Conservation (phyloP, 2,329 filamentous ascomycete genomes). For the Aspergillus phoenicis region DNA sequence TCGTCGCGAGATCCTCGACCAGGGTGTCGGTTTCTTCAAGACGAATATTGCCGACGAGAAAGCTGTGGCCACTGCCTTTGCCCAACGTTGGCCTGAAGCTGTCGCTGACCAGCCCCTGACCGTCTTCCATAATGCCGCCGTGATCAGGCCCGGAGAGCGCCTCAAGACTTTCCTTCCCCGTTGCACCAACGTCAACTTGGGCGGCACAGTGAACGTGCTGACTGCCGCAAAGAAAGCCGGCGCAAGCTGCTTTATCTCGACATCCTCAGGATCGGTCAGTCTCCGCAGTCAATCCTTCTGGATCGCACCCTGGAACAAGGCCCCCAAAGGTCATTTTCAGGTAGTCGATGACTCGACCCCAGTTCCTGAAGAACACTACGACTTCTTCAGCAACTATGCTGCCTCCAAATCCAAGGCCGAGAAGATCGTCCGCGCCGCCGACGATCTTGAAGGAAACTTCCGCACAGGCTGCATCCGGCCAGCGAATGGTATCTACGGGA, state of each 20-base stretch:
- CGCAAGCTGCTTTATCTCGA: slow-evolving; percentile 56
- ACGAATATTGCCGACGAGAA: slow-evolving; percentile 55
- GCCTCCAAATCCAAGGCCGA: slow-evolving; percentile 57
- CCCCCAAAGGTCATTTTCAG: slow-evolving; percentile 49
- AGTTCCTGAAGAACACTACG: slow-evolving; percentile 43
- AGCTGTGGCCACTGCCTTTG: slow-evolving; percentile 52
- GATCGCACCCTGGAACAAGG: slow-evolving; percentile 47
- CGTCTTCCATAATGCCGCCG: slow-evolving; percentile 61
- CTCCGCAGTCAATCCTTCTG: slow-evolving; percentile 49
- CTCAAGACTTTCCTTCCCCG: slow-evolving; percentile 49
- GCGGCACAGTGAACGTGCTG: slow-evolving; percentile 54
- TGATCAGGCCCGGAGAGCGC: slow-evolving; percentile 56
- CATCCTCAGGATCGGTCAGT: slow-evolving; percentile 55
- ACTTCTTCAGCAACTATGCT: slow-evolving; percentile 55
- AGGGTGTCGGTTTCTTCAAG: slow-evolving; percentile 49
- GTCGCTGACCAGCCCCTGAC: slow-evolving; percentile 53
- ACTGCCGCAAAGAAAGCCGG: slow-evolving; percentile 50
- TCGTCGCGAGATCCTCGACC: slow-evolving; percentile 46
- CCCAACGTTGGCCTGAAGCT: slow-evolving; percentile 49
- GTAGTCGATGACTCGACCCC: slow-evolving; percentile 48
- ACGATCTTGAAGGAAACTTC: slow-evolving; percentile 43
- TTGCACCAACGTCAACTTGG: slow-evolving; percentile 54
- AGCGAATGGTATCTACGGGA: slow-evolving; percentile 57
- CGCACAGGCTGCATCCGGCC: slow-evolving; percentile 59
- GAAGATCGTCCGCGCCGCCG: slow-evolving; percentile 51